Percentiles rank a stretch among this genome's conserved stretches.
Conservation (phyloP, 177 flowering plant species). For the Vitis hybrid region DNA sequence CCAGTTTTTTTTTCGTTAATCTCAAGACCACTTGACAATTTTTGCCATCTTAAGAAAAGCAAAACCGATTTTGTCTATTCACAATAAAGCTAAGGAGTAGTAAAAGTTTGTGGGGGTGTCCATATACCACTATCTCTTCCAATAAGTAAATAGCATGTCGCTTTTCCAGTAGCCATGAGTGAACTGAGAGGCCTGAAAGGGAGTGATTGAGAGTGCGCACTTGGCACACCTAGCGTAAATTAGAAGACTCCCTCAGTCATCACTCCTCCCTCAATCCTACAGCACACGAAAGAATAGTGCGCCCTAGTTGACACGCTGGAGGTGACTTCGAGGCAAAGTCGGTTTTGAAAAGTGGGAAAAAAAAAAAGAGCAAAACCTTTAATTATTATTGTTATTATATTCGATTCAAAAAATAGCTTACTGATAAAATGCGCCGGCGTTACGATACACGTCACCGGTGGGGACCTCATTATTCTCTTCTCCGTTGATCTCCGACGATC, state of each 20-base stretch:
- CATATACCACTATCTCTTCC: neutral
- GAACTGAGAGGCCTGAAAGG: neutral
- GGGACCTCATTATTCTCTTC: conserved; percentile 12
- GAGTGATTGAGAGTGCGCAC: conserved; percentile 19
- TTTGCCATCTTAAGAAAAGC: too few species aligned
- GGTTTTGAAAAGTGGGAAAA: too few species aligned
- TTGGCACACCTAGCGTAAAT: conserved; percentile 9
- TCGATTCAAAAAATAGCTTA: conserved; percentile 27
- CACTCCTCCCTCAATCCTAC: neutral
- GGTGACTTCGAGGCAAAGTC: conserved; percentile 38
- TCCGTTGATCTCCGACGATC: conserved; percentile 5
- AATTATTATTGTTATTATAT: neutral
- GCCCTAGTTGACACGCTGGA: neutral
- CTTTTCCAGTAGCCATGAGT: conserved; percentile 2
- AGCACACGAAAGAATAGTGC: neutral
- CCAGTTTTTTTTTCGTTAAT: too few species aligned
- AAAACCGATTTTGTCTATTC: too few species aligned
- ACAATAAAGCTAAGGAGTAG: too few species aligned
- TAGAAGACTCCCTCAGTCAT: conserved; percentile 13
- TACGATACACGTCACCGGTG: conserved; percentile 39
- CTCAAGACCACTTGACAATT: too few species aligned
- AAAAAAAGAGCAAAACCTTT: too few species aligned
- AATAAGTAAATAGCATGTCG: neutral
- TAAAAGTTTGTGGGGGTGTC: neutral
- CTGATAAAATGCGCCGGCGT: conserved; percentile 60